Evolutionary conservation across 805 yeast genomes (phyloP).

Genomic region (Metschnikowia cubensis): DNA sequence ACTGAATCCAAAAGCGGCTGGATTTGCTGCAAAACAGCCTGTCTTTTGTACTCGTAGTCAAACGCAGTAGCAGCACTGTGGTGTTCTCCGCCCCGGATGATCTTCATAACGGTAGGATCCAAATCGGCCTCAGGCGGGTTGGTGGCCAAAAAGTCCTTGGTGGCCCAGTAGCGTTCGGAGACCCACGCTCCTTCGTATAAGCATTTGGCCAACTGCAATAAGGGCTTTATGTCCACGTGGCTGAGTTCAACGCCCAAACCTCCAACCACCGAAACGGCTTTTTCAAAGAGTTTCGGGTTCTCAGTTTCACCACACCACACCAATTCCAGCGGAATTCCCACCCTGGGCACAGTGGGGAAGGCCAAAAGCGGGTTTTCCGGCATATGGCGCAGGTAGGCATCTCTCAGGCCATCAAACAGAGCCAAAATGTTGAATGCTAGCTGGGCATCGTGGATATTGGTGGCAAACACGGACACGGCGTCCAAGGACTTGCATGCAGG

Average conservation of each 20-base stretch:
- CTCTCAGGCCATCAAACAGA: conserved; percentile 58
- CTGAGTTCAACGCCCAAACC: conserved; percentile 51
- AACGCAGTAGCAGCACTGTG: conserved; percentile 81
- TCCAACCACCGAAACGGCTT: conserved; percentile 50
- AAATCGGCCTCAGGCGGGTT: conserved; percentile 66
- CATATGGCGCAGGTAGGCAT: conserved; percentile 75
- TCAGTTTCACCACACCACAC: conserved; percentile 79
- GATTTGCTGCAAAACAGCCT: conserved; percentile 68
- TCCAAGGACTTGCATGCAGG: conserved; percentile 96
- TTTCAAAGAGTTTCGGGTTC: conserved; percentile 64
- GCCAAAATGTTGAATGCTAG: conserved; percentile 67
- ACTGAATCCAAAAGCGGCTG: conserved; percentile 49
- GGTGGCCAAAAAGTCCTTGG: conserved; percentile 63
- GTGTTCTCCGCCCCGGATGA: conserved; percentile 74
- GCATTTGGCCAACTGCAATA: conserved; percentile 78
- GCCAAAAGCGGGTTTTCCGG: conserved; percentile 62
- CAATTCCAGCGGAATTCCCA: conserved; percentile 73
- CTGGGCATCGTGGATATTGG: conserved; percentile 81
- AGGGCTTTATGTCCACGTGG: conserved; percentile 66
- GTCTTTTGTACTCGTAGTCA: conserved; percentile 82
- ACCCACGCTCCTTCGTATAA: conserved; percentile 99
- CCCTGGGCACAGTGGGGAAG: conserved; percentile 55
- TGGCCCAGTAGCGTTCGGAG: conserved; percentile 87
- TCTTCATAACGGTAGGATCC: conserved; percentile 78
- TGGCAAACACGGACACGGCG: conserved; percentile 82